A percentile compares a stretch with the other conserved stretches of the same genome.
Evolutionary conservation across 768 basidiomycete species (phyloP).

Genomic region (Mycena galopus): DNA sequence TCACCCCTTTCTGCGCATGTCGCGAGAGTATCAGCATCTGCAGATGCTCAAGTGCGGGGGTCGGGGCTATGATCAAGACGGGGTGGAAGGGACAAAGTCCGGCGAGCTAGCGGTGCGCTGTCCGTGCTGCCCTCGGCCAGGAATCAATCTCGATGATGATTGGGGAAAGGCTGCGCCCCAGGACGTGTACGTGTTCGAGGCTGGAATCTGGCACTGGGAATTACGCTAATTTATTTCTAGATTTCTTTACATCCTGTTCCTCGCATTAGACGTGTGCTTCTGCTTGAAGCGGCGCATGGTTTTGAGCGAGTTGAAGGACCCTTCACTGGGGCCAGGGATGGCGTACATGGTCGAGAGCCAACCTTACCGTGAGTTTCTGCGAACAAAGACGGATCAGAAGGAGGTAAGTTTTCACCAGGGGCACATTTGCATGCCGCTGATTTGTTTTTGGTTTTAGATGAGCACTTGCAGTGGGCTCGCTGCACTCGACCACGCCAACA

Average conservation of each 20-base stretch:
- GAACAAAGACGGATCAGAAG: constrained; percentile 6
- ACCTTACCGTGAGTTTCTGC: constrained; percentile 33
- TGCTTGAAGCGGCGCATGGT: neutral
- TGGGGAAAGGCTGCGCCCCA: constrained; percentile 10
- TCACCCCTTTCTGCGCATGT: constrained; percentile 2
- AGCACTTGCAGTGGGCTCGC: constrained; percentile 39
- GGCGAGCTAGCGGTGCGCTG: constrained; percentile 36
- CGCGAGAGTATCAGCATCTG: constrained; percentile 5
- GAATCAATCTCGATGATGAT: constrained; percentile 30
- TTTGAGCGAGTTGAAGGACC: constrained; percentile 3
- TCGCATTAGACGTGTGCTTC: constrained; percentile 43
- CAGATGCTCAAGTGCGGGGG: constrained; percentile 11
- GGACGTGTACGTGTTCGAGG: too few species aligned
- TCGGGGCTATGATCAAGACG: neutral
- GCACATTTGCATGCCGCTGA: too few species aligned
- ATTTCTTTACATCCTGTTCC: constrained; percentile 36
- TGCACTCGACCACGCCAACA: constrained; percentile 31
- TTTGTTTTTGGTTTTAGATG: neutral
- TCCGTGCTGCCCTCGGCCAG: constrained; percentile 37
- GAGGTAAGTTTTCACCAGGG: neutral
- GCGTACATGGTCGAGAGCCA: constrained; percentile 23
- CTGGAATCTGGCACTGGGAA: too few species aligned
- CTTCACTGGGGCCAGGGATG: neutral
- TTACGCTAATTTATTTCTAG: too few species aligned
- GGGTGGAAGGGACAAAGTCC: neutral